phyloP scores from a whole-genome alignment of 208 protist species.

The Trypanosoma platydactyli region DNA sequence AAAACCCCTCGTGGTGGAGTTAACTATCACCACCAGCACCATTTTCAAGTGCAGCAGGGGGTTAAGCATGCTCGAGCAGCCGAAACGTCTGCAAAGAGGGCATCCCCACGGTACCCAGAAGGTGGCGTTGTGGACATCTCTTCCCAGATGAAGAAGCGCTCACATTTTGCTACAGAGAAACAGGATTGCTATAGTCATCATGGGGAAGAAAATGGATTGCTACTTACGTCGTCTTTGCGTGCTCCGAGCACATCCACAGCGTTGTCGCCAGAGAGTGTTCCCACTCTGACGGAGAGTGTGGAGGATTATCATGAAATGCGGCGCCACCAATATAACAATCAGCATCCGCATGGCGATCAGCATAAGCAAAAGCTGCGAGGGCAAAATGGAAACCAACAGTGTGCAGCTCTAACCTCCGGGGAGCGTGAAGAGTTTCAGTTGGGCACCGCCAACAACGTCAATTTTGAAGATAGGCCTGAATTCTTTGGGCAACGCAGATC shows the following conservation, averaged over 20 bases:
- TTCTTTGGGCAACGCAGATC: constrained; percentile 6
- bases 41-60: not conserved
- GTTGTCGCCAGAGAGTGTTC: constrained; percentile 22
- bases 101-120: not conserved
- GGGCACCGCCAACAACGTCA: not conserved
- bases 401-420: not conserved
- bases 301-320: not conserved
- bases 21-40: not conserved
- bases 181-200: not conserved
- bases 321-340: not conserved
- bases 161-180: not conserved
- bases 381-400: no score
- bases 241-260: constrained; percentile 22
- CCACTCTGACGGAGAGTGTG: not conserved
- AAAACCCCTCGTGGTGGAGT: not conserved
- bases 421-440: not conserved
- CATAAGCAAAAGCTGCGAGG: not conserved
- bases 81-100: not conserved
- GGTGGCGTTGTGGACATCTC: not conserved
- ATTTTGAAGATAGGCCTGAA: not conserved
- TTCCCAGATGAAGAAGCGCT: not conserved
- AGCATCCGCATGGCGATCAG: constrained; percentile 3
- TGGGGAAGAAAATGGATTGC: not conserved
- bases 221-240: not conserved
- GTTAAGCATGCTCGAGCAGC: not conserved